phyloP scores from a whole-genome alignment of 371 early-diverging fungal species.

The Nematocida ironsii region DNA sequence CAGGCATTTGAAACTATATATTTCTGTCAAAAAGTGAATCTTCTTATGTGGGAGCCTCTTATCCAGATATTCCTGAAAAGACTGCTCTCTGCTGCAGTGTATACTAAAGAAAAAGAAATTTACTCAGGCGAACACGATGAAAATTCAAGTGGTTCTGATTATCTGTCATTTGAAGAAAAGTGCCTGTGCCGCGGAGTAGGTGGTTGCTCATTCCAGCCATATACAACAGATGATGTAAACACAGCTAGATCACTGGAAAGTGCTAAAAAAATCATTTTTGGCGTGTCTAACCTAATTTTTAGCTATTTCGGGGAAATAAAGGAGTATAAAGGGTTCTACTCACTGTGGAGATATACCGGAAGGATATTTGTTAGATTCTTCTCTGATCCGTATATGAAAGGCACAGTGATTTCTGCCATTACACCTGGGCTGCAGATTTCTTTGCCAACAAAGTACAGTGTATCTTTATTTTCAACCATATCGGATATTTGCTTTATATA shows the following conservation, averaged over 20 bases:
- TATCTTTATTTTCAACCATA: constrained; percentile 14
- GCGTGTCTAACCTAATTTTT: constrained; percentile 28
- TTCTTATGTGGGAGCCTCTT: constrained; percentile 31
- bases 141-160: neutral
- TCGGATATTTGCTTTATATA: constrained; percentile 33
- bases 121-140: constrained; percentile 55
- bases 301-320: constrained; percentile 35
- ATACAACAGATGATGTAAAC: neutral
- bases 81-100: constrained; percentile 46
- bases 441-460: neutral
- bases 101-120: constrained; percentile 54
- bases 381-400: constrained; percentile 27
- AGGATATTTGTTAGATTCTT: constrained; percentile 44
- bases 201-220: constrained; percentile 2
- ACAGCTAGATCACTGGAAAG: constrained; percentile 33
- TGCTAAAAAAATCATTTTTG: constrained; percentile 31
- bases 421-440: neutral
- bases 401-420: constrained; percentile 3
- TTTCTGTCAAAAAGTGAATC: constrained; percentile 10
- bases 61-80: constrained; percentile 28
- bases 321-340: constrained; percentile 16
- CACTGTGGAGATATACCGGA: constrained; percentile 24
- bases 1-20: constrained; percentile 49
- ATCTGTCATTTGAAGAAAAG: neutral
- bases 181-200: constrained; percentile 43